Evolutionary conservation across 2,329 filamentous ascomycete genomes (phyloP).

Genomic region (Incumbomyces delicatus): DNA sequence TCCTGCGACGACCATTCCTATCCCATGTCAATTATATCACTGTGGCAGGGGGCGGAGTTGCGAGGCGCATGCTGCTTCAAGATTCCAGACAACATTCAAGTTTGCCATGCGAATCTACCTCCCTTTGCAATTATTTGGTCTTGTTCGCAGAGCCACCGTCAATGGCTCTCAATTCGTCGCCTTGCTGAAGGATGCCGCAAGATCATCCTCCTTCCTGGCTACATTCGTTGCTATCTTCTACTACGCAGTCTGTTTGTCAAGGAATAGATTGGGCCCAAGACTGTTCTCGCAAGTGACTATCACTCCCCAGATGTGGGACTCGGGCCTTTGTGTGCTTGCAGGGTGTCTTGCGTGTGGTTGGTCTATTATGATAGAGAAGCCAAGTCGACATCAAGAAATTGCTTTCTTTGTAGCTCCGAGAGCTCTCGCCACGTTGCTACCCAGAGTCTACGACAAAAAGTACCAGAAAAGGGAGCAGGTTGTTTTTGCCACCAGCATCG

Average conservation of each 20-base stretch:
- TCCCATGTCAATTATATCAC: conserved; percentile 77
- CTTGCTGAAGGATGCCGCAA: conserved; percentile 52
- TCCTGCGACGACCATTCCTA: conserved; percentile 57
- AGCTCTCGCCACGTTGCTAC: conserved; percentile 64
- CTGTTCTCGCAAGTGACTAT: conserved; percentile 47
- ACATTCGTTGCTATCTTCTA: conserved; percentile 72
- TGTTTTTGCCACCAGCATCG: conserved; percentile 19
- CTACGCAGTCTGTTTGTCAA: conserved; percentile 70
- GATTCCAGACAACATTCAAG: conserved; percentile 59
- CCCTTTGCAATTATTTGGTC: conserved; percentile 55
- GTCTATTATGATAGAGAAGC: conserved; percentile 65
- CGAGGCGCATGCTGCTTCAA: conserved; percentile 60
- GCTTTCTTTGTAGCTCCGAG: conserved; percentile 71
- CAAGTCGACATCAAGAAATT: conserved; percentile 59
- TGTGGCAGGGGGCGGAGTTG: conserved; percentile 66
- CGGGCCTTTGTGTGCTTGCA: conserved; percentile 55
- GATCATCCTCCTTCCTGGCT: conserved; percentile 69
- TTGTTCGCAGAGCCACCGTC: background rate
- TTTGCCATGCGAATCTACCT: conserved; percentile 70
- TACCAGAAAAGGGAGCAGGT: conserved; percentile 21
- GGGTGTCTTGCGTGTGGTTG: conserved; percentile 71
- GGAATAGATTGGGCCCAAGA: conserved; percentile 62
- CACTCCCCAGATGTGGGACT: conserved; percentile 49
- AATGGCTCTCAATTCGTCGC: conserved; percentile 29
- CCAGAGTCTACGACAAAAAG: conserved; percentile 54